phyloP scores from a whole-genome alignment of 2,329 filamentous ascomycete species.

The Onygena corvina region DNA sequence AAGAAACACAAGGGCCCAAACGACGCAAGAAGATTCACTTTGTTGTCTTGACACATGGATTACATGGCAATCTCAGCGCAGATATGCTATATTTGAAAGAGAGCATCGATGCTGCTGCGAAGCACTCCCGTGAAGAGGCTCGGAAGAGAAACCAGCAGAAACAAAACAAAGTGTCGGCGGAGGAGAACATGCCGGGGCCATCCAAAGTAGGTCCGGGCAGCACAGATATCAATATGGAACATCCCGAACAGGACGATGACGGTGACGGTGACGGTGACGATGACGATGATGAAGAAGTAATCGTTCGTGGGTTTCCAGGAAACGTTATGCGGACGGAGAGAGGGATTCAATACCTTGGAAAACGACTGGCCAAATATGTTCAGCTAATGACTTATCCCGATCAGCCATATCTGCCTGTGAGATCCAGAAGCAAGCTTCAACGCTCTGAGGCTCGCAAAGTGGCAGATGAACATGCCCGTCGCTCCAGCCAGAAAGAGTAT shows the following conservation, averaged over 20 bases:
- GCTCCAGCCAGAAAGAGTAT: constrained; percentile 30
- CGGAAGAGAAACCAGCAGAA: constrained; percentile 42
- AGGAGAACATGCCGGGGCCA: not conserved
- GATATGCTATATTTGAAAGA: constrained; percentile 98
- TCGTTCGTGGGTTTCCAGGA: constrained; percentile 79
- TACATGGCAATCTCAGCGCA: constrained; percentile 89
- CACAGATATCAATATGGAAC: no score
- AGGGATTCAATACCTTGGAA: constrained; percentile 94
- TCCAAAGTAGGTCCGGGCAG: not conserved
- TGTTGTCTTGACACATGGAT: constrained; percentile 81
- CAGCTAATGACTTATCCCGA: constrained; percentile 85
- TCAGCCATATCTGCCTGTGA: constrained; percentile 67
- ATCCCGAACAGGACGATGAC: constrained; percentile 1
- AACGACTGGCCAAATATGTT: constrained; percentile 82
- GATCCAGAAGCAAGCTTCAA: constrained; percentile 26
- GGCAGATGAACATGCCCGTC: constrained; percentile 30
- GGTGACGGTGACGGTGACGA: constrained; percentile 18
- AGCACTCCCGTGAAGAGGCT: constrained; percentile 58
- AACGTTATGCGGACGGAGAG: constrained; percentile 86
- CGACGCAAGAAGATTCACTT: constrained; percentile 74
- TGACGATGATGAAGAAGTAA: constrained; percentile 52
- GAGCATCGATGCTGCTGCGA: constrained; percentile 77
- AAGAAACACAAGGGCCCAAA: constrained; percentile 25
- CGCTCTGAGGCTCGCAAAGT: constrained; percentile 39
- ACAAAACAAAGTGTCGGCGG: constrained; percentile 17